phyloP scores from a whole-genome alignment of 345 rosid species.

The Eucalyptus coolabah region DNA sequence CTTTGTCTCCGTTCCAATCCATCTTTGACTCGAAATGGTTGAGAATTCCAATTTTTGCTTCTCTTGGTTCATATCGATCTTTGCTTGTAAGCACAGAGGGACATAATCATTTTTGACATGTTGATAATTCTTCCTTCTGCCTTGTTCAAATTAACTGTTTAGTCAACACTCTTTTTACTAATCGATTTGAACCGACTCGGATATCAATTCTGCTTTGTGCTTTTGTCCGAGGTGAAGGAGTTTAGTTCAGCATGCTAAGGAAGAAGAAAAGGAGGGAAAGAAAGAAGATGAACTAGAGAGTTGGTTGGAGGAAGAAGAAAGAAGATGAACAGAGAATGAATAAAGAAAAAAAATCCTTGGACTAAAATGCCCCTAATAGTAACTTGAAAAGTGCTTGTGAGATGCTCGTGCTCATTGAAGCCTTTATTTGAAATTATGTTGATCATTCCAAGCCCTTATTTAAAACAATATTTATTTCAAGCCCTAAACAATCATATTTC shows the following conservation, averaged over 20 bases:
- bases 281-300: neutral
- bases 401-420: neutral
- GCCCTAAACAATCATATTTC: no score
- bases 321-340: neutral
- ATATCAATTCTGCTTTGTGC: no score
- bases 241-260: no score
- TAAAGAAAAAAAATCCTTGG: neutral
- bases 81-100: no score
- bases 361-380: neutral
- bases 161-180: no score
- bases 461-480: fast-evolving
- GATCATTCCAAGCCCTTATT: neutral
- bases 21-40: neutral
- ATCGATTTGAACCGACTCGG: no score
- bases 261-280: neutral
- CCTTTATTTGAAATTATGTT: neutral
- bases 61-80: no score
- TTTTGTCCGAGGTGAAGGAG: no score
- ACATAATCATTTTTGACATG: neutral
- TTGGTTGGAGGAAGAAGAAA: neutral
- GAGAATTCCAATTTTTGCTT: no score
- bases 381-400: neutral
- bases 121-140: no score
- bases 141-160: no score
- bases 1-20: neutral